Percentiles rank a stretch among this genome's conserved stretches.
Evolutionary conservation across 2,329 filamentous ascomycete genomes (phyloP).

Genomic region (Botrytis pseudocinerea): DNA sequence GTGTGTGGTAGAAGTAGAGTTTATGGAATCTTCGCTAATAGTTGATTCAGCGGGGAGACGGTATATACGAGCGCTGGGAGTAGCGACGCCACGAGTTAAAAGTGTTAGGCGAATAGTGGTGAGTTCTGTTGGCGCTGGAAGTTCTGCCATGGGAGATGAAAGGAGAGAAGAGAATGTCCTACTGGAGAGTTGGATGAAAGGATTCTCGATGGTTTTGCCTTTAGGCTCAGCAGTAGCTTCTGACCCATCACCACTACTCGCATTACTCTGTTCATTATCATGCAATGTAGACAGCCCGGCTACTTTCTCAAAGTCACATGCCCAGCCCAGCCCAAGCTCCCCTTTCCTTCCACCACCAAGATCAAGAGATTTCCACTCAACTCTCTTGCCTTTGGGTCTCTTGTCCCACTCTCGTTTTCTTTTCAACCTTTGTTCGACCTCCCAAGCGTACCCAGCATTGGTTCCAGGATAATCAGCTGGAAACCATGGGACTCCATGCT

Average conservation of each 20-base stretch:
- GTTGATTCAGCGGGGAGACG: conserved; percentile 56
- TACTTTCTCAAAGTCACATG: conserved; percentile 73
- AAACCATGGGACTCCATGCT: conserved; percentile 77
- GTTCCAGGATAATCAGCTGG: conserved; percentile 83
- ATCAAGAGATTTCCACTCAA: conserved; percentile 72
- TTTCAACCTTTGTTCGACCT: conserved; percentile 62
- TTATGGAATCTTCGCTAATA: conserved; percentile 43
- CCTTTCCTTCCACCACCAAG: conserved; percentile 74
- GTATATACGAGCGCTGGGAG: conserved; percentile 78
- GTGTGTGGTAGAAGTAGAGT: conserved; percentile 35
- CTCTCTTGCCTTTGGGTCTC: conserved; percentile 78
- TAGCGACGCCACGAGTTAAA: conserved; percentile 68
- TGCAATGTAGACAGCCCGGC: conserved; percentile 23
- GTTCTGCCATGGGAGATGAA: conserved; percentile 29
- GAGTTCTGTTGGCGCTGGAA: conserved; percentile 45
- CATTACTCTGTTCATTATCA: conserved; percentile 22
- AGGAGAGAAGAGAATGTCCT: conserved; percentile 33
- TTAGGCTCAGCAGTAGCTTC: neutral
- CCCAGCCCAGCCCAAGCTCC: conserved; percentile 79
- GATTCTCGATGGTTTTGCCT: conserved; percentile 10
- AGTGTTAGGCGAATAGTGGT: conserved; percentile 68
- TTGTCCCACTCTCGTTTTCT: conserved; percentile 69
- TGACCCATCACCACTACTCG: neutral
- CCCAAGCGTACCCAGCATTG: conserved; percentile 76
- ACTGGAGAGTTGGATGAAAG: conserved; percentile 29